Base-by-base conservation (phyloP, 306 rosid species). In the Cyamopsis tetragonoloba region DNA sequence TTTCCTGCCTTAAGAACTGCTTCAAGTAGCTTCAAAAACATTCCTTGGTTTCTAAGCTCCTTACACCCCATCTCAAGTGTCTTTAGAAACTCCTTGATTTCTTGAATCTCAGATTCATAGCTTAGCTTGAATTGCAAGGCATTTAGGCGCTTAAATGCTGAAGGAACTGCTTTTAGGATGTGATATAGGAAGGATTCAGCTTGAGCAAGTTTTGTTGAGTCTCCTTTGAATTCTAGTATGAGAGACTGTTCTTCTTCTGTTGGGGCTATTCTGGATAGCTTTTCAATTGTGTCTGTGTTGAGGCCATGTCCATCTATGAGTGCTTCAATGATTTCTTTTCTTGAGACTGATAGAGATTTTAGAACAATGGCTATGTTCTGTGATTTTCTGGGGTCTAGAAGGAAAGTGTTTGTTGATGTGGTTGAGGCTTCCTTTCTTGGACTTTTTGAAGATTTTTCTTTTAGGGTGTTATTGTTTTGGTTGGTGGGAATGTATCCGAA, bases 1-100 rank as follows among this genome's bases (percentile, higher is more conserved):
- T 95, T 95, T 24, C 97, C 99, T 3, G 99, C 92, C 71, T 95
- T 95, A 41, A 95, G 97, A 12, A 91, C 83, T 18, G 97, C 99
- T 73, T 95, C 99, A 7, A 95, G 91, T 11, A 95, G 90, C 66
- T 95, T 95, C 80, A 87, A 57, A 42, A 95, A 91, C 12, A 95
- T 82, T n/a, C 97, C 96, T 44, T 87, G 63, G 27, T 76, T 86
- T 46, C 85, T 17, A 56, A 95, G 95, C 77, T 90, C 97, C 69
- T 82, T 79, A 74, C 96, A 90, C 4, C 82, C 95, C n/a, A 82
- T 3, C 74, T 95, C 97, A 76, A 95, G 82, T 3, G 81, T 79
- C 49, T 79, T 81, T 15, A 95, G 22, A 18, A 73, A 73, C 70
- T 86, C 91, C 80, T 86, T 86, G 62, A 90, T 80, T 28, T 77